Conservation (phyloP, 164 flowering plant genomes). For the Protea cynaroides region DNA sequence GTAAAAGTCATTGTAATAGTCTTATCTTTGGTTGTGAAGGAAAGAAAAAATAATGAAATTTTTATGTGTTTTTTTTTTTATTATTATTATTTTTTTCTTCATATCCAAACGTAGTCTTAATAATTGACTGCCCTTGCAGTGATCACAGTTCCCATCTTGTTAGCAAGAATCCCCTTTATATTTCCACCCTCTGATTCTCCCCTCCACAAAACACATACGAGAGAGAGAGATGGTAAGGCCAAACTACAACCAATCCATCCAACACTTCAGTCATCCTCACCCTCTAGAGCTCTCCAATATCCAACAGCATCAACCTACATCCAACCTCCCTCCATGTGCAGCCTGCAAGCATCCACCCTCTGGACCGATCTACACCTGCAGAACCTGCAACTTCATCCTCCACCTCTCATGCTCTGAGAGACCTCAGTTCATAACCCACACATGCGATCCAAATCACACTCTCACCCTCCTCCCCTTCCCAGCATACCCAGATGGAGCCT, state of each 20-base stretch:
- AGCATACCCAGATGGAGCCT: slow-evolving; percentile 18
- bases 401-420: slow-evolving; percentile 21
- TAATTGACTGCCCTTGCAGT: too few relatives aligned
- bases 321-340: slow-evolving; percentile 7
- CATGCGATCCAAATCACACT: slow-evolving; percentile 16
- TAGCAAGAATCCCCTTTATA: too few relatives aligned
- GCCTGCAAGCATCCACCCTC: slow-evolving; percentile 12
- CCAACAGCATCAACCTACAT: neutral
- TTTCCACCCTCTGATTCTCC: too few relatives aligned
- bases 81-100: too few relatives aligned
- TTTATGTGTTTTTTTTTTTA: too few relatives aligned
- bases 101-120: too few relatives aligned
- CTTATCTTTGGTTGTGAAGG: too few relatives aligned
- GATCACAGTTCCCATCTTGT: too few relatives aligned
- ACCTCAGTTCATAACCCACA: slow-evolving; percentile 23
- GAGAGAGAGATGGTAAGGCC: neutral
- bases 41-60: too few relatives aligned
- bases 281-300: slow-evolving; percentile 16
- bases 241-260: neutral
- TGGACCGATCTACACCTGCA: slow-evolving; percentile 15
- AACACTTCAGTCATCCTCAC: slow-evolving; percentile 36
- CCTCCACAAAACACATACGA: too few relatives aligned
- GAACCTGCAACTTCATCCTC: slow-evolving; percentile 24
- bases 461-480: slow-evolving; percentile 23
- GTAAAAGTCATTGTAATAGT: too few relatives aligned